phyloP scores from a whole-genome alignment of 805 yeast species.

The Candida peoriensis region DNA sequence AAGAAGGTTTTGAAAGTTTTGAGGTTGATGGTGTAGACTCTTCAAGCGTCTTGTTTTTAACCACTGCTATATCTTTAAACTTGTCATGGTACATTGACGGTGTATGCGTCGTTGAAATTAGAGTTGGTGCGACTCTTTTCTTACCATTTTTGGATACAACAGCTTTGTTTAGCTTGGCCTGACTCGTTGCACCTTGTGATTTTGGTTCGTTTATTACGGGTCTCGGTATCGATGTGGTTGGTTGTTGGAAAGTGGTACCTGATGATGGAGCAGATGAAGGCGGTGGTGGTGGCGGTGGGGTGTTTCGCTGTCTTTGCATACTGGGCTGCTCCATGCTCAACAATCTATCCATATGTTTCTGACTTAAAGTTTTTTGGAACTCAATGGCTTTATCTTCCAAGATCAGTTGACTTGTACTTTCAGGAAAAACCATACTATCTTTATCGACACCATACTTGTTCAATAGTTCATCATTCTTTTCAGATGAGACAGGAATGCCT shows the following conservation, averaged over 20 bases:
- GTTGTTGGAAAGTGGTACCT: not conserved
- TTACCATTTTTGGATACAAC: slow-evolving; percentile 71
- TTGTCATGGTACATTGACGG: slow-evolving; percentile 18
- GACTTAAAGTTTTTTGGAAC: slow-evolving; percentile 26
- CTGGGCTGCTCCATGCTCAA: slow-evolving; percentile 29
- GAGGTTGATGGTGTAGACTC: slow-evolving; percentile 3
- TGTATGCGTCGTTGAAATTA: slow-evolving; percentile 42
- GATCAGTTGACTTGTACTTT: slow-evolving; percentile 70
- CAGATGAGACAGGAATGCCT: slow-evolving; percentile 60
- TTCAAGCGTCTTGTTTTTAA: slow-evolving; percentile 10
- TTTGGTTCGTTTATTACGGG: slow-evolving; percentile 2
- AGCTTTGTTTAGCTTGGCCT: slow-evolving; percentile 32
- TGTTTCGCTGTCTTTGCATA: too few relatives aligned
- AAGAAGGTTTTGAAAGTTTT: slow-evolving; percentile 39
- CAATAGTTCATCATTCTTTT: slow-evolving; percentile 61
- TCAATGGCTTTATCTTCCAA: slow-evolving; percentile 61
- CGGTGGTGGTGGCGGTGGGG: slow-evolving; percentile 5
- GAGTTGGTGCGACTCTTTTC: slow-evolving; percentile 68
- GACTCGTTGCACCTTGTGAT: slow-evolving; percentile 9
- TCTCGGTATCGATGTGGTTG: not conserved
- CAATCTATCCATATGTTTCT: slow-evolving; percentile 36
- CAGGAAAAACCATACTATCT: slow-evolving; percentile 81
- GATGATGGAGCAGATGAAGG: slow-evolving; percentile 2
- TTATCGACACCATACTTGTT: slow-evolving; percentile 85
- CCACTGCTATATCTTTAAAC: slow-evolving; percentile 13